These are phyloP conservation scores for Yamadazyma dushanensis DNA, from an alignment of 1,139 yeast species.

Conservation along the genomic window DNA sequence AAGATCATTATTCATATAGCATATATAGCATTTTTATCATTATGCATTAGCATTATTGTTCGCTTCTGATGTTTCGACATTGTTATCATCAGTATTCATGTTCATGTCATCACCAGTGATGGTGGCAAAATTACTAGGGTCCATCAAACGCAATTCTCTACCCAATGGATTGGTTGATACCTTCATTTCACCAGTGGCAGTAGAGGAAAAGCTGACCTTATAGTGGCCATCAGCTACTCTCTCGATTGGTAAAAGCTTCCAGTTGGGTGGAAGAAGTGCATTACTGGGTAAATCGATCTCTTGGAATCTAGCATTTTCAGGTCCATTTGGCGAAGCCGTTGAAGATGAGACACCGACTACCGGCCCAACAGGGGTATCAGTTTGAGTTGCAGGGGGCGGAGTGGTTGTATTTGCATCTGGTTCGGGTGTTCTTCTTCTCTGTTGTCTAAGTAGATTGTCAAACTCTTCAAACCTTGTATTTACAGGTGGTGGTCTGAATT, in stretches of 20 bases:
- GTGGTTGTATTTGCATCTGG: background rate
- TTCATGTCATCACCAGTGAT: background rate
- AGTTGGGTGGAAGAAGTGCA: constrained; percentile 36
- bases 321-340: background rate
- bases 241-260: constrained; percentile 33
- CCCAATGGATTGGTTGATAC: constrained; percentile 12
- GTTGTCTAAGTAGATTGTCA: constrained; percentile 8
- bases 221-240: constrained; percentile 15
- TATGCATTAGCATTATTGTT: constrained; percentile 2
- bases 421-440: background rate
- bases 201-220: constrained; percentile 21
- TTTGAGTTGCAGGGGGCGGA: background rate
- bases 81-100: background rate
- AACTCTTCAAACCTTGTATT: constrained; percentile 10
- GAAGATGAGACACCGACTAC: too few species aligned
- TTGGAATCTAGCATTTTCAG: constrained; percentile 17
- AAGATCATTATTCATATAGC: background rate
- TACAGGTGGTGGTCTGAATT: constrained; percentile 3
- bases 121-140: constrained; percentile 8
- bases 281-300: constrained; percentile 23
- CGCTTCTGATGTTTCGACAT: too few species aligned
- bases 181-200: constrained; percentile 17
- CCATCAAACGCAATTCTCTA: constrained; percentile 15
- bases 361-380: too few species aligned
- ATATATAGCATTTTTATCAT: constrained; percentile 5